These are phyloP conservation scores for Cantharellus anzutake DNA, from an alignment of 768 basidiomycete species.

Conservation along the genomic window DNA sequence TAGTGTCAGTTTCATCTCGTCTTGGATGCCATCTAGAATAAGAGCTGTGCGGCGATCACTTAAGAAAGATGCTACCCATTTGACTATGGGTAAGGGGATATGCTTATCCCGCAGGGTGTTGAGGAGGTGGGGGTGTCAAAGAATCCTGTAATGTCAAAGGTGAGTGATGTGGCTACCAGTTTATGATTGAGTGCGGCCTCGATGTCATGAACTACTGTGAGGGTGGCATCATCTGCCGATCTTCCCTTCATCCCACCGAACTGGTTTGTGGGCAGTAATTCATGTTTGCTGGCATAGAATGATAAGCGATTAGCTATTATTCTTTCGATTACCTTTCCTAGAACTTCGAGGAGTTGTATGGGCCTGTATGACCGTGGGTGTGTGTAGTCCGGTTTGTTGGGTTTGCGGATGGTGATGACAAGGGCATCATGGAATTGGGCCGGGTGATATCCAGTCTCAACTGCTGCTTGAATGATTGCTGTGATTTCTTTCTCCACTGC, in stretches of 20 bases:
- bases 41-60: background rate
- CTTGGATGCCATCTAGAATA: background rate
- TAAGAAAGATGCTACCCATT: background rate
- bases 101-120: constrained; percentile 3
- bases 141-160: constrained; percentile 5
- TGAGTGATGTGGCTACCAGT: background rate
- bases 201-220: constrained; percentile 1
- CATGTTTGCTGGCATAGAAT: background rate
- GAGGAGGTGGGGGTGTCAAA: constrained; percentile 7
- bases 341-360: constrained; percentile 19
- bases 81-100: constrained; percentile 1
- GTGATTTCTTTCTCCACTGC: background rate
- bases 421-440: constrained; percentile 15
- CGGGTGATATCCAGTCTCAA: constrained; percentile 11
- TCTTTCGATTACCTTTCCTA: constrained; percentile 15
- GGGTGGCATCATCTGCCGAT: constrained; percentile 6
- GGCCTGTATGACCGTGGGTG: constrained; percentile 20
- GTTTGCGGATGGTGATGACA: constrained; percentile 20
- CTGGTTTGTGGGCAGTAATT: constrained; percentile 2
- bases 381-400: constrained; percentile 18
- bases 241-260: constrained; percentile 8
- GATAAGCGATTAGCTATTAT: background rate
- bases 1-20: background rate
- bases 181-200: constrained; percentile 2
- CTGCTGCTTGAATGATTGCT: background rate